Evolutionary conservation across 106 monocot species (phyloP).

Genomic region (Vanilla planifolia): DNA sequence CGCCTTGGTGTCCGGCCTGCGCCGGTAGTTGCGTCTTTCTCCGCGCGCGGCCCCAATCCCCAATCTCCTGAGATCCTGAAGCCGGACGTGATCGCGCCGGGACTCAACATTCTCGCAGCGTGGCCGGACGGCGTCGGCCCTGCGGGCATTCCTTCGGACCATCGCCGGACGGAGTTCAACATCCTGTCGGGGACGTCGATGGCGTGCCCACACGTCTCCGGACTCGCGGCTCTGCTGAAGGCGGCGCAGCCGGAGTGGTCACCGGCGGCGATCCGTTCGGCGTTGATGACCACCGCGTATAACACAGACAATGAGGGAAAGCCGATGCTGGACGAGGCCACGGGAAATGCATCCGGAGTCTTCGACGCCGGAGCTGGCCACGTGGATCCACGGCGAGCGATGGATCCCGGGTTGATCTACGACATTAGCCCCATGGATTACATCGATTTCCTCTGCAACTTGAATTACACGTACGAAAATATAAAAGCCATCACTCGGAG

Average conservation of each 20-base stretch:
- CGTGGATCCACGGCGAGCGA: conserved; percentile 65
- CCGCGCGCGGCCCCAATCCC: conserved; percentile 80
- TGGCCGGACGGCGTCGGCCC: conserved; percentile 83
- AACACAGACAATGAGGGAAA: conserved; percentile 37
- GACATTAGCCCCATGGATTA: conserved; percentile 56
- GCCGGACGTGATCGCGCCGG: conserved; percentile 82
- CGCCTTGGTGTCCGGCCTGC: conserved; percentile 66
- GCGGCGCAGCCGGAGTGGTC: conserved; percentile 81
- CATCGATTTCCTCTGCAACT: conserved; percentile 70
- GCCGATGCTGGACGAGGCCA: conserved; percentile 69
- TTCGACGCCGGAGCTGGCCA: conserved; percentile 81
- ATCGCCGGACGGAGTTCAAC: conserved; percentile 75
- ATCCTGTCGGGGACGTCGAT: conserved; percentile 92
- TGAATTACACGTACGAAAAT: conserved; percentile 70
- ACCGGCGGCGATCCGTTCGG: conserved; percentile 76
- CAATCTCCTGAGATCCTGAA: conserved; percentile 85
- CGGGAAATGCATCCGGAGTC: conserved; percentile 39
- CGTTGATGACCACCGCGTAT: conserved; percentile 90
- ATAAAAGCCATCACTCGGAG: conserved; percentile 60
- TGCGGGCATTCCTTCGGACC: conserved; percentile 64
- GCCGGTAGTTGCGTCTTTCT: conserved; percentile 80
- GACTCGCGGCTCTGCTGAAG: conserved; percentile 77
- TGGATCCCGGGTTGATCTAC: conserved; percentile 82
- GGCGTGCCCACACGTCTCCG: conserved; percentile 93
- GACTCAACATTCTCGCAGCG: conserved; percentile 83